Base-by-base conservation (phyloP, 805 yeast species). In the Wickerhamomyces alni region DNA sequence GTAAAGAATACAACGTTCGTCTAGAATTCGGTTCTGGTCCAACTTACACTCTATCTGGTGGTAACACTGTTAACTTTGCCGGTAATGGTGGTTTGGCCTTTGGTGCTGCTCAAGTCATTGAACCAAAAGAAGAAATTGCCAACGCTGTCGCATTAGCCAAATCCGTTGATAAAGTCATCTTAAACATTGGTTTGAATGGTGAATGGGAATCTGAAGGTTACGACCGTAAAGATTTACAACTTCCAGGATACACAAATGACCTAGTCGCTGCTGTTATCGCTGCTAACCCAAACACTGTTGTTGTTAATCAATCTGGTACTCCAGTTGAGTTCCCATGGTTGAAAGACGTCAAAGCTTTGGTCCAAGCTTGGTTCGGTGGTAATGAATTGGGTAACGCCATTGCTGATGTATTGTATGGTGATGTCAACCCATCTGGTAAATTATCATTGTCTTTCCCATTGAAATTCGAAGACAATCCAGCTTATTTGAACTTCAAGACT, bases 151-250 rank as follows among this genome's bases (percentile, higher is more conserved):
- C 59, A 11, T 41, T 70, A 29, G 84, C 85, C 30, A 63, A 65
- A 45, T 28, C 51, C 2, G 76, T 60, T 12, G 84, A 78, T 47
- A 75, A 74, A 51, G 82, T 73, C 21, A 56, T 78, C 24, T 46
- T 78, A 33, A 59, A 66, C 41, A 58, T 74, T 43, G 84, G 85
- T 33, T 63, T 75, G 40, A 67, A 71, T 45, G 61, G 62, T 32
- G 82, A 75, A 36, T 77, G 77, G 74, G 84, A 79, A 55, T 58
- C 76, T 18, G 84, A 78, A 55, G 81, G 83, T 30, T 69, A 63
- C 46, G 85, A 78, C 55, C 63, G 84, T 50, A 53, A 57, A 13
- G 44, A 62, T 51, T 68, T 79, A 74, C 66, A 67, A 31, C 60
- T 77, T 24, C 84, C 84, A 28, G 69, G 71, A 17, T 48, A 55